These are phyloP conservation scores for Trypanosoma vivax DNA, from an alignment of 208 protist species.

Conservation along the genomic window DNA sequence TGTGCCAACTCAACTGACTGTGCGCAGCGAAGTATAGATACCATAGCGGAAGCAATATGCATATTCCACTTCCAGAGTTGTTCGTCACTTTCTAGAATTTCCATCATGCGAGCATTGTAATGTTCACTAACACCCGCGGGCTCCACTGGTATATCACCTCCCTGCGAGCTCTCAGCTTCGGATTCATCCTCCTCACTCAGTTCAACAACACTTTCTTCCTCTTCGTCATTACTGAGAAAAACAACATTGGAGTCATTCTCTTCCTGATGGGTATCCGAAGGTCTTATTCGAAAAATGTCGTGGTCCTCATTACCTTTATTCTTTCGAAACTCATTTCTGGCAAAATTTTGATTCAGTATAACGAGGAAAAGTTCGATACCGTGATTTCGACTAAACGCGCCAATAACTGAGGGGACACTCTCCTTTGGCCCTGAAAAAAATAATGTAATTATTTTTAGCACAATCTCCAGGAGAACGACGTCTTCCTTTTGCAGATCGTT, in stretches of 20 bases:
- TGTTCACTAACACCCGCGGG: constrained; percentile 18
- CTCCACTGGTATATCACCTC: not conserved
- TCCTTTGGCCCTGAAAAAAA: constrained; percentile 41
- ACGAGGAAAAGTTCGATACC: constrained; percentile 81
- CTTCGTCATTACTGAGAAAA: constrained; percentile 9
- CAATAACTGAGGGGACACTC: constrained; percentile 42
- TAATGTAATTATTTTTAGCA: constrained; percentile 55
- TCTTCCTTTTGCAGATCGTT: constrained; percentile 44
- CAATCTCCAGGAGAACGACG: constrained; percentile 70
- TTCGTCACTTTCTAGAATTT: constrained; percentile 69
- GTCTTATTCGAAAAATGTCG: not conserved
- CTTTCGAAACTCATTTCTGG: constrained; percentile 21
- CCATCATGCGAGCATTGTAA: constrained; percentile 42
- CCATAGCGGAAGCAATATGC: constrained; percentile 46
- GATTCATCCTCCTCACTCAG: not conserved
- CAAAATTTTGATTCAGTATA: constrained; percentile 80
- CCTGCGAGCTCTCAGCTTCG: not conserved
- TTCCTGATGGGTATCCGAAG: not conserved
- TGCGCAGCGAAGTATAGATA: constrained; percentile 48
- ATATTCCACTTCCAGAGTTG: constrained; percentile 84
- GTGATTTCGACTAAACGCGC: constrained; percentile 76
- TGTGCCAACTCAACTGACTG: constrained; percentile 50
- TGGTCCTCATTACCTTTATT: constrained; percentile 4
- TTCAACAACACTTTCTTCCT: constrained; percentile 2
- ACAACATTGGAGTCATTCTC: not conserved